Evolutionary conservation across 768 basidiomycete genomes (phyloP).

Genomic region (Trametes gibbosa): DNA sequence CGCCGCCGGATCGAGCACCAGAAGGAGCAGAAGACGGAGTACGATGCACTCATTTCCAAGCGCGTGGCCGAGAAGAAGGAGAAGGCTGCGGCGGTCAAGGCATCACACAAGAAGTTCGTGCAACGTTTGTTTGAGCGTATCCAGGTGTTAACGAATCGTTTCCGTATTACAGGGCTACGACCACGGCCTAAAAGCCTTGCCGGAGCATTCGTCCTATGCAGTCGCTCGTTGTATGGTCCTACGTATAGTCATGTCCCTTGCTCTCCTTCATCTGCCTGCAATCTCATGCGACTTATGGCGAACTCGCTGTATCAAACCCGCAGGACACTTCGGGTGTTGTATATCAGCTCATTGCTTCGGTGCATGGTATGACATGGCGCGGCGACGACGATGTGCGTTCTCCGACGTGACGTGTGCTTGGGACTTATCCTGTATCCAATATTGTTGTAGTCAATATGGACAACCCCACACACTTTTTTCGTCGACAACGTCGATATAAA

Average conservation of each 20-base stretch:
- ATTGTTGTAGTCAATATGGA: too few species aligned
- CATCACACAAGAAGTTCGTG: conserved; percentile 69
- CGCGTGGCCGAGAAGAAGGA: conserved; percentile 92
- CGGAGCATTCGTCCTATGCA: conserved; percentile 21
- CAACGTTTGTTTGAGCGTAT: background rate
- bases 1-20: conserved; percentile 84
- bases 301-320: conserved; percentile 5
- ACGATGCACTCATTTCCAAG: conserved; percentile 82
- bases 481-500: too few species aligned
- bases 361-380: background rate
- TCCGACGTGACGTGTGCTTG: background rate
- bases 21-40: conserved; percentile 95
- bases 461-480: too few species aligned
- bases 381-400: background rate
- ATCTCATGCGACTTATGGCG: conserved; percentile 27
- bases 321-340: conserved; percentile 8
- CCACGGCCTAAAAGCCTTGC: conserved; percentile 25
- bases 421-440: background rate
- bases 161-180: conserved; percentile 14
- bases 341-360: conserved; percentile 10
- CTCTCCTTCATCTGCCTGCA: conserved; percentile 25
- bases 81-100: conserved; percentile 85
- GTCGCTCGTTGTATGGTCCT: conserved; percentile 29
- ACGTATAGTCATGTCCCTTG: conserved; percentile 30
- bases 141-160: background rate